Evolutionary conservation across 2,329 filamentous ascomycete genomes (phyloP), one percentile per base, ranked within the genome.

Genomic region (Aspergillus caelatus): DNA sequence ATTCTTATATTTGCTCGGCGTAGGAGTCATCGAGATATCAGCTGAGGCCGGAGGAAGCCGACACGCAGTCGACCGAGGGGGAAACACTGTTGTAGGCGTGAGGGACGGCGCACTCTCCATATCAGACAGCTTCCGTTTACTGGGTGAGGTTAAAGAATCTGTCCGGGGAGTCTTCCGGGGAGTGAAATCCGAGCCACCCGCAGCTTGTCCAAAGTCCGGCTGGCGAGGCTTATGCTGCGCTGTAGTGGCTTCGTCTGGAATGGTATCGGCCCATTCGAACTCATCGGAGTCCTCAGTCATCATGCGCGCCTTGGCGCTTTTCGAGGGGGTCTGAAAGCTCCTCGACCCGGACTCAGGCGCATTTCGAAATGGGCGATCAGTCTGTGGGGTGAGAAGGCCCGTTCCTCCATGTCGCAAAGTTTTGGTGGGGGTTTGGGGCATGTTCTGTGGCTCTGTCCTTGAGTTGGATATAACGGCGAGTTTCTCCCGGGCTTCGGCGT

Each of bases 401-500:
- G 63, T 65, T 10, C 57, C 61, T 2, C 53, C 60, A 0, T 41
- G 54, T 1, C 57, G 64, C 1, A 58, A 58, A 28, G 62, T 43
- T 53, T 70, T 70, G 9, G 67, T 66, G 11, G 72, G 76, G 23
- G 74, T 73, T 56, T 70, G 70, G 2, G 71, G 65, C 11, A 67
- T 58, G 1, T 62, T 36, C 28, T 61, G 23, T 3, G 78, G 74
- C 68, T 87, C 85, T 2, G 79, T 81, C 58, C 78, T 75, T 28
- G 82, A 81, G 66, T 85, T 85, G 65, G 76, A 80, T 64, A 85
- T 70, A 7, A 86, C 74, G 26, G 80, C 80, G 12, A 74, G 75
- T 63, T 82, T 81, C 72, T 86, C 84, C 23, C 87, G 78, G n/a
- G 77, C 66, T 66, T 84, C 80, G 16, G 87, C 87, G 60, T 88